Evolutionary conservation across 441 rosid genomes (phyloP), one percentile per base, ranked within the genome.

Genomic region (Adansonia madagascariensis): DNA sequence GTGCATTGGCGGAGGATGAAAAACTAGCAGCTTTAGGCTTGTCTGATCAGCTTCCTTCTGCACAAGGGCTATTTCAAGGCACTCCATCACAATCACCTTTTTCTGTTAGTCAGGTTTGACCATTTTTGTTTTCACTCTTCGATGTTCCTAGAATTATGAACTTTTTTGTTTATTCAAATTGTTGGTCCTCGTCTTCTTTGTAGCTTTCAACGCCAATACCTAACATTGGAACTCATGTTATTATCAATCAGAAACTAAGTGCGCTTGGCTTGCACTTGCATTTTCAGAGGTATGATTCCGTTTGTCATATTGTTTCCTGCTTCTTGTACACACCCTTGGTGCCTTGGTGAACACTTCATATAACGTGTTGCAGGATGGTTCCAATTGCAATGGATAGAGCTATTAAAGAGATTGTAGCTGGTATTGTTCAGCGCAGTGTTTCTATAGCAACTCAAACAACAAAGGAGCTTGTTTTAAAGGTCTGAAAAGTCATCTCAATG

Each of bases 401-500:
- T 65, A 89, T 97, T 82, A 97, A 92, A 78, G 99, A 97, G 82
- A 95, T 91, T 66, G 98, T 97, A 71, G 76, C 92, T 81, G 90
- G 95, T 77, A 95, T 95, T 83, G 99, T 95, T 87, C 99, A 95
- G 84, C 94, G 97, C 73, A 94, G 99, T 84, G 98, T 95, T 84
- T 93, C 97, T 50, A 92, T 97, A 83, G 99, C 99, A 70, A 93
- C 97, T 74, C 98, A 93, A 82, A 97, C 99, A 62, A 94, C 99
- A 47, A 97, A 97, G 82, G 99, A 97, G 82, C 99, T 97, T 82
- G 99, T 97, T 79, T 83, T 97, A 74, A 97, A 97, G 98, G 99
- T 97, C 79, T 78, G 83, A 70, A 50, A 49, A 53, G 69, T 75
- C 70, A 75, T 73, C 35, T 62, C 14, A 77, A 68, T 39, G 11